A percentile compares a stretch with the other conserved stretches of the same genome.
phyloP scores from a whole-genome alignment of 208 protist species.

The Trypanosoma rangeli region DNA sequence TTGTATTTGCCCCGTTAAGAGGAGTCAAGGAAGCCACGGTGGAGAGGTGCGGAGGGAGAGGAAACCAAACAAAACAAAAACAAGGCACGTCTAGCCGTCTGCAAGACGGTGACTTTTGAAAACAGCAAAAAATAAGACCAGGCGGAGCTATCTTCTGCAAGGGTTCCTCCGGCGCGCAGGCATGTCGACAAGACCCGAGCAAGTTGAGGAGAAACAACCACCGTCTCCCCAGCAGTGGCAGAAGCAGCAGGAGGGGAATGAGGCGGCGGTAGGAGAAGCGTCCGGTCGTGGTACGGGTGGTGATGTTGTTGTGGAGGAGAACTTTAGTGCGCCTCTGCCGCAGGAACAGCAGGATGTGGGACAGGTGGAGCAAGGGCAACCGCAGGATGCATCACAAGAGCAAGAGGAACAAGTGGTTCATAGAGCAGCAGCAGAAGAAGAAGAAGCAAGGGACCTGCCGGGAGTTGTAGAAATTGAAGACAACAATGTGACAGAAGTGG shows the following conservation, averaged over 20 bases:
- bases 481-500: not conserved
- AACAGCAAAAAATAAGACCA: not conserved
- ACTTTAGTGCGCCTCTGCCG: not conserved
- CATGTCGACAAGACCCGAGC: not conserved
- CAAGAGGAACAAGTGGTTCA: not conserved
- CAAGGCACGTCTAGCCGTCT: no score
- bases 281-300: not conserved
- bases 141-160: not conserved
- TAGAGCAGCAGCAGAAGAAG: not conserved
- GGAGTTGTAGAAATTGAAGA: not conserved
- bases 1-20: no score
- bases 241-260: not conserved
- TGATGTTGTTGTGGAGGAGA: not conserved
- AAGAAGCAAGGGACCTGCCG: not conserved
- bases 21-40: not conserved
- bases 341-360: not conserved
- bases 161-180: not conserved
- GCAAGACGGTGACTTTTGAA: not conserved
- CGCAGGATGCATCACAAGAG: not conserved
- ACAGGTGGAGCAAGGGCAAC: constrained; percentile 1
- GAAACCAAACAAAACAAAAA: constrained; percentile 2
- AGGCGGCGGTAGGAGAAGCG: not conserved
- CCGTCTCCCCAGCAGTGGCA: not conserved
- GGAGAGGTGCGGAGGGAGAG: not conserved
- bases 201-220: not conserved